Evolutionary conservation across 1,284 basidiomycete genomes (phyloP).

Genomic region (Cutaneotrichosporon cavernicola): DNA sequence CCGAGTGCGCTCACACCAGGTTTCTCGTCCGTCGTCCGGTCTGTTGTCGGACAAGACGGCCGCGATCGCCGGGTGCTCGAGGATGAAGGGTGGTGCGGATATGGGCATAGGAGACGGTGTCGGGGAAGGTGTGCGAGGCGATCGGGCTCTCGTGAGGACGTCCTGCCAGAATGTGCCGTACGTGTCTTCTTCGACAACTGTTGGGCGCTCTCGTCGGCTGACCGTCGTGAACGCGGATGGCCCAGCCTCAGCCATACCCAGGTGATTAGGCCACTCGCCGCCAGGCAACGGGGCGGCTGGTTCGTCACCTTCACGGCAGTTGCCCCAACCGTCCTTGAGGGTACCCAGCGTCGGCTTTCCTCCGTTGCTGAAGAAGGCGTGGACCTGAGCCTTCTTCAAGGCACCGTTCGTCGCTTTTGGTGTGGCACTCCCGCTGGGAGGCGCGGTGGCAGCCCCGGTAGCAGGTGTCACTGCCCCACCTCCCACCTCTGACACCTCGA

Average conservation of each 20-base stretch:
- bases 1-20: slow-evolving; percentile 76
- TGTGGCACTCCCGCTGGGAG: neutral
- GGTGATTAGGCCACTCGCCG: slow-evolving; percentile 24
- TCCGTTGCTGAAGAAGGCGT: slow-evolving; percentile 37
- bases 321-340: slow-evolving; percentile 44
- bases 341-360: slow-evolving; percentile 16
- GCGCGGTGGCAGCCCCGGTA: neutral
- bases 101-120: neutral
- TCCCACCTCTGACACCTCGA: neutral
- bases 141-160: neutral
- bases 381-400: slow-evolving; percentile 16
- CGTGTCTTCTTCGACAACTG: neutral
- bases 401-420: neutral
- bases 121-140: neutral
- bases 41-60: slow-evolving; percentile 20
- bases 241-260: neutral
- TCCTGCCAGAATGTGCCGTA: neutral
- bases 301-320: slow-evolving; percentile 37
- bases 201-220: neutral
- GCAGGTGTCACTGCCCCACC: neutral
- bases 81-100: slow-evolving; percentile 22
- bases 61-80: slow-evolving; percentile 36
- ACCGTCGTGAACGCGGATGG: neutral
- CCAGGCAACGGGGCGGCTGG: slow-evolving; percentile 33
- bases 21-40: slow-evolving; percentile 50